phyloP scores from a whole-genome alignment of 106 monocot species.

The Dendrobium chrysotoxum region DNA sequence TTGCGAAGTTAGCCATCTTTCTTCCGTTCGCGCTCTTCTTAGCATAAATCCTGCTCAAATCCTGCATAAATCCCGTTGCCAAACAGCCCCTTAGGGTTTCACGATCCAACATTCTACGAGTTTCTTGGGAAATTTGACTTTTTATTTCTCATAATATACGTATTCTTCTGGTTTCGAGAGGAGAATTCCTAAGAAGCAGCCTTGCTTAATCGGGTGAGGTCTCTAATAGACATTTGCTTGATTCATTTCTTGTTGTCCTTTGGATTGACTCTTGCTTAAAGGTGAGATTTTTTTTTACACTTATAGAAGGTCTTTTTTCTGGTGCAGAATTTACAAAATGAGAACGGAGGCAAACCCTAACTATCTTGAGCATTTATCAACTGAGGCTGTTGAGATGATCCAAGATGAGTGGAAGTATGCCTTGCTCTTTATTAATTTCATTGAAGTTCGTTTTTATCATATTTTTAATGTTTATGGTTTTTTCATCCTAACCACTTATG shows the following conservation, averaged over 20 bases:
- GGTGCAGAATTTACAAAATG: background rate
- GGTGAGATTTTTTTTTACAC: background rate
- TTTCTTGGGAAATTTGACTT: too few species aligned
- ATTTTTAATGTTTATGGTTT: background rate
- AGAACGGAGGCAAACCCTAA: background rate
- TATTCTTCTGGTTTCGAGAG: too few species aligned
- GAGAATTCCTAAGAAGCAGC: too few species aligned
- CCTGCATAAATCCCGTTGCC: too few species aligned
- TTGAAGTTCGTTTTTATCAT: background rate
- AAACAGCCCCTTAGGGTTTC: too few species aligned
- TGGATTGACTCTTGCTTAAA: background rate
- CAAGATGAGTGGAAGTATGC: slow-evolving; percentile 10
- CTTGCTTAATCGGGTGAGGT: background rate
- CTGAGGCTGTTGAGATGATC: background rate
- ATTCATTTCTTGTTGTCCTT: background rate
- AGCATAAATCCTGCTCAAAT: too few species aligned
- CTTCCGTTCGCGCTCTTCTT: too few species aligned
- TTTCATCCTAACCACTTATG: background rate
- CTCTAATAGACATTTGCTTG: background rate
- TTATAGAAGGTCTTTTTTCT: background rate
- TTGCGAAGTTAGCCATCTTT: too few species aligned
- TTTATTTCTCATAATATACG: too few species aligned
- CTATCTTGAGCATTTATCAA: background rate
- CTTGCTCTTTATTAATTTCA: background rate
- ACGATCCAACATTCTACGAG: too few species aligned